Percentiles rank a stretch among this genome's conserved stretches.
Conservation (phyloP, 139 green algal species). For the Dunaliella primolecta region DNA sequence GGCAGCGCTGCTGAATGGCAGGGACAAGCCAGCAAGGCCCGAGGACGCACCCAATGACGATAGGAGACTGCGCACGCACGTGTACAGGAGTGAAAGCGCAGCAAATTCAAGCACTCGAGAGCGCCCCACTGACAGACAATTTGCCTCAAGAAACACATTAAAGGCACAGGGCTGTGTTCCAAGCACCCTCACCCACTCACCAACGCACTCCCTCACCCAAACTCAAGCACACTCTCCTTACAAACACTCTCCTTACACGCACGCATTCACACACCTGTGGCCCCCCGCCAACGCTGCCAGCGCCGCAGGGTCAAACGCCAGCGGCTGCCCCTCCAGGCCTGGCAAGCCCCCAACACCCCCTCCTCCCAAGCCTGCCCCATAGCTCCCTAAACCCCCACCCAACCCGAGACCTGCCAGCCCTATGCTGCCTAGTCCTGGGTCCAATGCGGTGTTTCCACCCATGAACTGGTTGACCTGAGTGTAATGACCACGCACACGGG, state of each 20-base stretch:
- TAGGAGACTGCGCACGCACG: background rate
- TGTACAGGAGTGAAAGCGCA: too few relatives aligned
- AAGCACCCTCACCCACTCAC: too few relatives aligned
- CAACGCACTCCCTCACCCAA: too few relatives aligned
- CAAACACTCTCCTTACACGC: too few relatives aligned
- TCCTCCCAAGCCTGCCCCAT: background rate
- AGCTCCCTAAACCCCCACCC: background rate
- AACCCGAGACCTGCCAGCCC: too few relatives aligned
- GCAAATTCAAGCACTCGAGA: too few relatives aligned
- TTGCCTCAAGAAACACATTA: too few relatives aligned
- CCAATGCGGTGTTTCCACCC: background rate
- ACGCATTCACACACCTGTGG: background rate
- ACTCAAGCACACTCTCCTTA: too few relatives aligned
- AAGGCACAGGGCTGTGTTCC: too few relatives aligned
- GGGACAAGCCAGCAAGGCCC: background rate
- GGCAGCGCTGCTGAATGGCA: background rate
- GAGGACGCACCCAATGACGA: background rate
- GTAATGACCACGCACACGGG: too few relatives aligned
- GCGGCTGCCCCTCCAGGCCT: background rate
- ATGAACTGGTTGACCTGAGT: conserved; percentile 1
- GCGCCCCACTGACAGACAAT: too few relatives aligned
- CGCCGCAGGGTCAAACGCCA: background rate
- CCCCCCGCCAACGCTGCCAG: background rate
- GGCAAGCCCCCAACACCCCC: background rate
- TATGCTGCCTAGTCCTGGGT: too few relatives aligned